Percentiles rank a stretch among this genome's conserved stretches.
These are phyloP conservation scores for Furcasterigmium sp. DNA, from an alignment of 2,329 filamentous ascomycete species.

Conservation along the genomic window DNA sequence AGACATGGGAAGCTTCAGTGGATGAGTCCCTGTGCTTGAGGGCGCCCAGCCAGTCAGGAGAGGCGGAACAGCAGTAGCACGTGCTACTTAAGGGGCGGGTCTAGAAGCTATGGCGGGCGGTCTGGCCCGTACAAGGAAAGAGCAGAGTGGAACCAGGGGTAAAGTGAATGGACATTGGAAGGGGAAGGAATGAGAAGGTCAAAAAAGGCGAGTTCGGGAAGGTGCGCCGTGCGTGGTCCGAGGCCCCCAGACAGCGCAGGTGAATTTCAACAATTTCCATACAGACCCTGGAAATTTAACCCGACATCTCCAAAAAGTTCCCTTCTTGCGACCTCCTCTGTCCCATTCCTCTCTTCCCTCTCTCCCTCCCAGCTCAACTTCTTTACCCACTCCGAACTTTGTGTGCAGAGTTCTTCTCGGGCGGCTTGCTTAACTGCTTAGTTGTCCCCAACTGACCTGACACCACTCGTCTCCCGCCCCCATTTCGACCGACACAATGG, in stretches of 20 bases:
- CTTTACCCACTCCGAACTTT: not conserved
- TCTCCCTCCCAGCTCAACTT: not conserved
- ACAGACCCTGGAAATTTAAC: slow-evolving; percentile 4
- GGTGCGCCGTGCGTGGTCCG: not conserved
- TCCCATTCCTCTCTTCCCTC: slow-evolving; percentile 7
- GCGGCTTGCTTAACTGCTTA: slow-evolving; percentile 5
- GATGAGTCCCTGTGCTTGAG: no score
- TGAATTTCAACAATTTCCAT: not conserved
- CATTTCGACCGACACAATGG: slow-evolving; percentile 37
- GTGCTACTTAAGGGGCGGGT: no score
- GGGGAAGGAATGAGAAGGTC: no score
- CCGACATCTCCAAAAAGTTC: not conserved
- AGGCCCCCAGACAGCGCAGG: not conserved
- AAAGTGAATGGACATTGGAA: no score
- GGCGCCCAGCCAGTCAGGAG: no score
- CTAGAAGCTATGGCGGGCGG: no score
- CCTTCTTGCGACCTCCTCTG: slow-evolving; percentile 7
- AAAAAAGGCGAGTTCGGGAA: not conserved
- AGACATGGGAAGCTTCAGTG: no score
- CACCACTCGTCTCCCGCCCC: slow-evolving; percentile 4
- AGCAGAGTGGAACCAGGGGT: no score
- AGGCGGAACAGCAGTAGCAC: no score
- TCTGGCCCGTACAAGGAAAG: no score
- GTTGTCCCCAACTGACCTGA: slow-evolving; percentile 7
- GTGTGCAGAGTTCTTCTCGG: not conserved